A percentile compares a stretch with the other conserved stretches of the same genome.
phyloP scores from a whole-genome alignment of 495 filamentous ascomycete genomes.

The Pyronema omphalodes region DNA sequence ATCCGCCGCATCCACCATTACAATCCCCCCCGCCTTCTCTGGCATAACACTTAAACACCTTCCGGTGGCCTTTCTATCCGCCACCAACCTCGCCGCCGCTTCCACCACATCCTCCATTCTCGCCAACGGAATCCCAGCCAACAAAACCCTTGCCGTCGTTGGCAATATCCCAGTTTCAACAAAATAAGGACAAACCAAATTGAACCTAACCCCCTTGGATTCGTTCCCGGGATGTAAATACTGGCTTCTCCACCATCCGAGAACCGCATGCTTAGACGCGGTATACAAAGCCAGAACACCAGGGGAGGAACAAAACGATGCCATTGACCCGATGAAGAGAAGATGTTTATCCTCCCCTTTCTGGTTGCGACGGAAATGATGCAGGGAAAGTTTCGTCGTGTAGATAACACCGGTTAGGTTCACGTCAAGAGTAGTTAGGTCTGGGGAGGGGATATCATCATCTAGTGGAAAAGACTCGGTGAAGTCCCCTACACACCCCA shows the following conservation, averaged over 20 bases:
- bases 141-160: slow-evolving; percentile 26
- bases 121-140: slow-evolving; percentile 37
- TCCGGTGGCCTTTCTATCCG: slow-evolving; percentile 6
- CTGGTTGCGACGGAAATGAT: slow-evolving; percentile 30
- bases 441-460: slow-evolving; percentile 33
- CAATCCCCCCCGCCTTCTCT: slow-evolving; percentile 9
- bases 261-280: slow-evolving; percentile 43
- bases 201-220: slow-evolving; percentile 35
- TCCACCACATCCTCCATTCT: slow-evolving; percentile 39
- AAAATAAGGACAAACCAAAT: slow-evolving; percentile 46
- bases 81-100: slow-evolving; percentile 23
- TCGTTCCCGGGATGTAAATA: slow-evolving; percentile 23
- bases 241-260: slow-evolving; percentile 43
- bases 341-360: slow-evolving; percentile 31
- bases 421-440: slow-evolving; percentile 37
- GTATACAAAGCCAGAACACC: slow-evolving; percentile 34
- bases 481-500: slow-evolving; percentile 32
- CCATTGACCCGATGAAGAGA: slow-evolving; percentile 39
- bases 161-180: slow-evolving; percentile 43
- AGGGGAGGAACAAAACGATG: slow-evolving; percentile 31
- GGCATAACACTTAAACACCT: slow-evolving; percentile 14
- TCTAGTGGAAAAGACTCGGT: slow-evolving; percentile 25
- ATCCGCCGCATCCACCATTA: slow-evolving; percentile 16
- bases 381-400: slow-evolving; percentile 45
- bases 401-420: slow-evolving; percentile 47